Evolutionary conservation across 352 stramenopile genomes (phyloP), one percentile per base, ranked within the genome.

Genomic region (Phytophthora vignae): DNA sequence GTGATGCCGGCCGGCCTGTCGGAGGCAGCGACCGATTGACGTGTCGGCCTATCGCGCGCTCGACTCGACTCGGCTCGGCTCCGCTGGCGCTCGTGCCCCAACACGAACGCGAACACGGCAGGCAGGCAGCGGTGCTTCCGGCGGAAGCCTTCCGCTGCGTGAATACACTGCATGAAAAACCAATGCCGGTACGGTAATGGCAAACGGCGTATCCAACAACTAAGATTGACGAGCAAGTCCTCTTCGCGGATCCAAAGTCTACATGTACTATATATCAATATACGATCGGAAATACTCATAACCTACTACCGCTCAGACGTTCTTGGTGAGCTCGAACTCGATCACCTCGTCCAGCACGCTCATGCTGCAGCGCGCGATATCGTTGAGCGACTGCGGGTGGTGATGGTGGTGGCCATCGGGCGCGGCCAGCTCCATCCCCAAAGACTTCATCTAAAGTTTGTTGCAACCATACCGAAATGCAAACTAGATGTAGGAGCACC

Each of bases 341-440:
- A 83, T 78, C 38, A 83, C 67, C 42, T 81, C 77, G 65, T 83
- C 77, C 58, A 83, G 57, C 59, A 83, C 55, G 40, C 77, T 81
- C 66, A 83, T 79, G 52, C 77, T 83, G 56, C 75, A 79, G 40
- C 76, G 73, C 29, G 55, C 27, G 21, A 78, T 69, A 44, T 81
- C 77, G 6, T 38, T 58, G 27, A 54, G 48, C n/a, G 48, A 54
- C 48, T 54, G 48, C 19, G 48, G 48, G 19, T 33, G 22, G 4
- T 33, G 29, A 0, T 31, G 27, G 27, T 31, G 27, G 27, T 54
- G 14, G n/a, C 46, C n/a, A 6, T 70, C 44, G 27, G 21, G 40
- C 2, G 54, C 48, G 21, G 33, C 22, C 61, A 69, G 60, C 59
- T 62, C 49, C 19, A n/a, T n/a, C n/a, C n/a, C n/a, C n/a, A 25